These are phyloP conservation scores for Mortierella sp. DNA, from an alignment of 371 early-diverging fungal species.

Conservation along the genomic window DNA sequence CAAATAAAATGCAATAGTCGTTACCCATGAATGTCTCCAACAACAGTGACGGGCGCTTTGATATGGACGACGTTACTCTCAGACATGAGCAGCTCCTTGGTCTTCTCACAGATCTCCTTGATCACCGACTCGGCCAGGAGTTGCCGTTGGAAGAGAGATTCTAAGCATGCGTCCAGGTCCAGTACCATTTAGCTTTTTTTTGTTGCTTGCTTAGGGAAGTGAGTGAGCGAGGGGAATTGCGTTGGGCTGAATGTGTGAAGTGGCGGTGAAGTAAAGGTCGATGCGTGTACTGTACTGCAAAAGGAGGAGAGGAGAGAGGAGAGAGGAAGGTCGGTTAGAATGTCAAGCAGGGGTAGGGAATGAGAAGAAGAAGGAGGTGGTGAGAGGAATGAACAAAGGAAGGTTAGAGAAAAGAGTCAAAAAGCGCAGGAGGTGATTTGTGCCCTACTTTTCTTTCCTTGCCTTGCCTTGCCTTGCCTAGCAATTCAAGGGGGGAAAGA, in stretches of 20 bases:
- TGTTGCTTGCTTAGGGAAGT: not conserved
- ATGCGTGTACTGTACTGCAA: too few relatives aligned
- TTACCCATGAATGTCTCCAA: slow-evolving; percentile 97
- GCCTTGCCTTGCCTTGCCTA: not conserved
- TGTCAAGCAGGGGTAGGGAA: not conserved
- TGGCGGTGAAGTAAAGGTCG: too few relatives aligned
- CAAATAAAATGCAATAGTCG: slow-evolving; percentile 1
- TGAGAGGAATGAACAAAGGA: not conserved
- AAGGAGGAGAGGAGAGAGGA: not conserved
- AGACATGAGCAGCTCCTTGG: slow-evolving; percentile 87
- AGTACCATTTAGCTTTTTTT: slow-evolving; percentile 59
- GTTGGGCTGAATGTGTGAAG: too few relatives aligned
- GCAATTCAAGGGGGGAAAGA: not conserved
- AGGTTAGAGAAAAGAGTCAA: not conserved
- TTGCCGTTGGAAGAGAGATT: slow-evolving; percentile 80
- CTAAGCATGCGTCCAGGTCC: slow-evolving; percentile 80
- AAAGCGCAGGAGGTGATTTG: not conserved
- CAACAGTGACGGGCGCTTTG: slow-evolving; percentile 92
- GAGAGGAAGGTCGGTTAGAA: not conserved
- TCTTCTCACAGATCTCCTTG: slow-evolving; percentile 89
- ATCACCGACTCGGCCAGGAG: slow-evolving; percentile 89
- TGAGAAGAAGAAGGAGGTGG: too few relatives aligned
- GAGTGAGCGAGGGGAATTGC: too few relatives aligned
- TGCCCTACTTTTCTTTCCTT: not conserved
- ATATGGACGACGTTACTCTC: slow-evolving; percentile 95